Evolutionary conservation across 2,329 filamentous ascomycete genomes (phyloP).

Genomic region (Fusarium tanahbumbuense): DNA sequence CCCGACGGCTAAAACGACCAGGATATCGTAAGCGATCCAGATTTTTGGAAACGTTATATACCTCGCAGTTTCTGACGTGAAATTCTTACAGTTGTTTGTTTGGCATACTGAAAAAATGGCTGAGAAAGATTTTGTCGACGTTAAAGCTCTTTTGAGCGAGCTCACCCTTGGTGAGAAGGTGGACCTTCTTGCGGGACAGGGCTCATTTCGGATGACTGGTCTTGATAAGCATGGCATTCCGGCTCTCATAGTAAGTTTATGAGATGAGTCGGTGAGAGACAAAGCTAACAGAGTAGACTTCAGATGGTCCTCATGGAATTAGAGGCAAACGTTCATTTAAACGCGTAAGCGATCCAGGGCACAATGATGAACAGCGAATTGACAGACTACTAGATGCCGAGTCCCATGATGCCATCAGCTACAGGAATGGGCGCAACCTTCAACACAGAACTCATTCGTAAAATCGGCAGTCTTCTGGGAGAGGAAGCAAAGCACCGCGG

Average conservation of each 20-base stretch:
- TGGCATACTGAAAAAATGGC: background rate
- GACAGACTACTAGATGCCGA: slow-evolving; percentile 51
- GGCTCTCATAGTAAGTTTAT: slow-evolving; percentile 27
- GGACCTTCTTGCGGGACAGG: slow-evolving; percentile 38
- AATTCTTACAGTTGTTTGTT: background rate
- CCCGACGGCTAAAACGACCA: slow-evolving; percentile 31
- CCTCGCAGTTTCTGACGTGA: background rate
- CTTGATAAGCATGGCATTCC: slow-evolving; percentile 29
- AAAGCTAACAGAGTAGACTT: slow-evolving; percentile 23
- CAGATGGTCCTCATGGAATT: slow-evolving; percentile 43
- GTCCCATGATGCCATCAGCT: slow-evolving; percentile 49
- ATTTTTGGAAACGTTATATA: slow-evolving; percentile 3
- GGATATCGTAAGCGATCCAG: background rate
- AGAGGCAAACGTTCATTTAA: slow-evolving; percentile 39
- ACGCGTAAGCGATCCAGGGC: slow-evolving; percentile 10
- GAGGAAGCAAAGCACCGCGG: slow-evolving; percentile 68
- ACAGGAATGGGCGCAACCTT: slow-evolving; percentile 69
- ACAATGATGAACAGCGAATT: background rate
- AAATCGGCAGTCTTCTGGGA: slow-evolving; percentile 68
- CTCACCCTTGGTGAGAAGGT: slow-evolving; percentile 40
- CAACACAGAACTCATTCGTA: slow-evolving; percentile 66
- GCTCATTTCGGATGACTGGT: slow-evolving; percentile 37
- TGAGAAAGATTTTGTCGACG: slow-evolving; percentile 7
- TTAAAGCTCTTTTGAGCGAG: slow-evolving; percentile 25
- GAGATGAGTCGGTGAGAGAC: accelerated